Base-by-base conservation (phyloP, 2,329 filamentous ascomycete species). In the Gnomoniopsis smithogilvyi region DNA sequence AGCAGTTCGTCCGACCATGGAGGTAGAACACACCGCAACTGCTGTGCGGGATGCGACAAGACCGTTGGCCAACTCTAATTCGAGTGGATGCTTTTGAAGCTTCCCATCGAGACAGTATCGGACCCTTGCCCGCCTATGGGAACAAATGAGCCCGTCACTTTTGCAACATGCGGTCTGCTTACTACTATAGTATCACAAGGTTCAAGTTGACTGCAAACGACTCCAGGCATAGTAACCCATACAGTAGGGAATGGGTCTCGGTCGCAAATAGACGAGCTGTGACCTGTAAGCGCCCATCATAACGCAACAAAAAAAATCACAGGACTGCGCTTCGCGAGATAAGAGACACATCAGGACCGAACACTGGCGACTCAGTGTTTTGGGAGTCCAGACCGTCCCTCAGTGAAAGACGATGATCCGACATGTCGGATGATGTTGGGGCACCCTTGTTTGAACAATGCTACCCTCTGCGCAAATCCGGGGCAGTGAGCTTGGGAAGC, bases 381-480 rank as follows among this genome's bases (percentile, higher is more conserved):
- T 17, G 19, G 54, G 14, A 46, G 10, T n/a, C 21, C 26, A 54
- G 41, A 33, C 26, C 34, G n/a, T 46, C 15, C 24, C 22, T 41
- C 38, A 54, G n/a, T n/a, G 24, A 33, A 33, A 26, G n/a, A 48
- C 43, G 51, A 56, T 59, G 56, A 56, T 52, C 50, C 54, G 59
- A 61, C 51, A 45, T 45, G 52, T 54, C 51, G 43, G n/a, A 45
- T 46, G 51, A 33, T 46, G 52, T 60, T 53, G 43, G 60, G 60
- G 52, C 19, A n/a, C 51, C 60, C 49, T 56, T 14, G 51, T 56
- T 52, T 48, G 21, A 14, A 56, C 38, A 30, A 62, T 62, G 60
- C 60, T 58, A 46, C 50, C 41, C 54, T 36, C 51, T 50, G 54
- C 52, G 61, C 45, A 54, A 63, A 63, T 63, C 61, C 55, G 61